These are phyloP conservation scores for Malassezia cuniculi DNA, from an alignment of 1,284 basidiomycete species.

Conservation along the genomic window DNA sequence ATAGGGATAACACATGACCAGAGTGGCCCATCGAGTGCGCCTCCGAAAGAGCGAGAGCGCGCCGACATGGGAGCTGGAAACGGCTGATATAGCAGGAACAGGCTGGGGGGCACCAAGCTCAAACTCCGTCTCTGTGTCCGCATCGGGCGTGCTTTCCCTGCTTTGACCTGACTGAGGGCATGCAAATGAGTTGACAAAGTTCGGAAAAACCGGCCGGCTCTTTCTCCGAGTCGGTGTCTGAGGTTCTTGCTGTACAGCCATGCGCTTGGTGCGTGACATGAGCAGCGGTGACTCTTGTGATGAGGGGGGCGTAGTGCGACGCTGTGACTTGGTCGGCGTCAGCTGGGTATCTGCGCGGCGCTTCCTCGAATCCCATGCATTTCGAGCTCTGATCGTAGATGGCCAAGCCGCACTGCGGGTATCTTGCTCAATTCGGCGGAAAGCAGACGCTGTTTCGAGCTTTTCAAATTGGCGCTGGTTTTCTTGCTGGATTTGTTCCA, in stretches of 20 bases:
- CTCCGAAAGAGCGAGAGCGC: conserved; percentile 4
- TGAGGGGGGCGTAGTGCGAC: neutral
- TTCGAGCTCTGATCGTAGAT: conserved; percentile 22
- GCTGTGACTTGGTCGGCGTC: too few relatives aligned
- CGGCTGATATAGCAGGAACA: too few relatives aligned
- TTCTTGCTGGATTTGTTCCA: conserved; percentile 23
- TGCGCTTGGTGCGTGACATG: conserved; percentile 1
- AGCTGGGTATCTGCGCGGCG: too few relatives aligned
- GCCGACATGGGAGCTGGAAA: too few relatives aligned
- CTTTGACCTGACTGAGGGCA: too few relatives aligned
- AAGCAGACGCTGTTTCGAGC: conserved; percentile 27
- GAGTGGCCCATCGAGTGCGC: conserved; percentile 10
- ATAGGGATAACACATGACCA: conserved; percentile 7
- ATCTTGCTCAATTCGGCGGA: conserved; percentile 32
- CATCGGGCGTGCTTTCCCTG: too few relatives aligned
- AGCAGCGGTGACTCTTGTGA: neutral
- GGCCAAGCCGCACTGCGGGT: conserved; percentile 29
- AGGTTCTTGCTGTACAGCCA: neutral
- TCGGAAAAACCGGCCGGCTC: conserved; percentile 8
- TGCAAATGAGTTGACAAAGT: conserved; percentile 11
- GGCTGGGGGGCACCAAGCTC: too few relatives aligned
- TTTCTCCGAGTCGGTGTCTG: too few relatives aligned
- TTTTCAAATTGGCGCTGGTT: conserved; percentile 22
- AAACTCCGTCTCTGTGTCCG: neutral
- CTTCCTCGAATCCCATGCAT: too few relatives aligned